Evolutionary conservation across 2,329 filamentous ascomycete genomes (phyloP).

Genomic region (Helotiales sp.): DNA sequence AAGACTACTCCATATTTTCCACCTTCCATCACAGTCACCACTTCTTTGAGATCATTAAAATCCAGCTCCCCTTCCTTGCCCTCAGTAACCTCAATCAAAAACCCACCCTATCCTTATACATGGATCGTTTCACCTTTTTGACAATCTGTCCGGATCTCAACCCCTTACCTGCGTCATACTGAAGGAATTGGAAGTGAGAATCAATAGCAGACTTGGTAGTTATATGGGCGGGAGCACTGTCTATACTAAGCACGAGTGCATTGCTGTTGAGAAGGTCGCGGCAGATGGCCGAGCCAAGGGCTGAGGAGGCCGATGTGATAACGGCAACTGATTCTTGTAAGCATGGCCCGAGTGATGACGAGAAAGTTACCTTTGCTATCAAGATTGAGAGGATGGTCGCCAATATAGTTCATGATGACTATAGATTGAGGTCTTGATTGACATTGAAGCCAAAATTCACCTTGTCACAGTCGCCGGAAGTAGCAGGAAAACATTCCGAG

Average conservation of each 20-base stretch:
- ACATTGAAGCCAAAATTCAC: too few species aligned
- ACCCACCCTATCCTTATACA: neutral
- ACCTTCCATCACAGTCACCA: neutral
- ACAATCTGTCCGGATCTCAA: neutral
- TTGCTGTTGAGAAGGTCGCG: conserved; percentile 3
- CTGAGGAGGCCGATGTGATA: neutral
- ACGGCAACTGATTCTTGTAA: neutral
- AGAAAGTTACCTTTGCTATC: neutral
- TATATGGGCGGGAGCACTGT: neutral
- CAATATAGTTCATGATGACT: conserved; percentile 7
- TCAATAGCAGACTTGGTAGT: neutral
- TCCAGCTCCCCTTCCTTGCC: neutral
- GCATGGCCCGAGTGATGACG: neutral
- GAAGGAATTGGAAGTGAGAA: conserved; percentile 1
- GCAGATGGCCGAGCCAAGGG: neutral
- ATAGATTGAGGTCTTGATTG: too few species aligned
- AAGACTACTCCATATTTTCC: neutral
- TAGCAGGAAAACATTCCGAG: too few species aligned
- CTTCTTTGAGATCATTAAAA: neutral
- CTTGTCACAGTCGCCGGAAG: too few species aligned
- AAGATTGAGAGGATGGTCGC: neutral
- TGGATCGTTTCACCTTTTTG: neutral
- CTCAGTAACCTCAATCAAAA: neutral
- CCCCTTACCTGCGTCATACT: neutral
- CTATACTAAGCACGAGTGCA: neutral